Conservation (phyloP, 306 rosid species). For the Quercus cerris region DNA sequence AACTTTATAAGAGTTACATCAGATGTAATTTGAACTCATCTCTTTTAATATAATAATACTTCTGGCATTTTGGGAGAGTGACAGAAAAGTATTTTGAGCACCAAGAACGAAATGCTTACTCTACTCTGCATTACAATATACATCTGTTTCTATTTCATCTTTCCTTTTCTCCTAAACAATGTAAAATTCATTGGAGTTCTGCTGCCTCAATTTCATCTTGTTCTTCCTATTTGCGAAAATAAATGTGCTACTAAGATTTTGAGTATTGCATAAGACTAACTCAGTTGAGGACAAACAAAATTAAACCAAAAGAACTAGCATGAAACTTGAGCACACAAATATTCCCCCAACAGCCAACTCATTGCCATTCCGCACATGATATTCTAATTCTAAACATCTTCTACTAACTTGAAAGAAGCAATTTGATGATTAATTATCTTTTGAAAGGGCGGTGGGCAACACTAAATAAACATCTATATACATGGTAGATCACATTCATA, state of each 20-base stretch:
- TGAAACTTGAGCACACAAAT: not conserved
- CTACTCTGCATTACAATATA: not conserved
- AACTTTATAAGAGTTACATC: too few relatives aligned
- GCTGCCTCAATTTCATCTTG: not conserved
- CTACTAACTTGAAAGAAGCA: not conserved
- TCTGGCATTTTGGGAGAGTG: too few relatives aligned
- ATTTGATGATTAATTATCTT: not conserved
- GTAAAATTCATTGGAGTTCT: not conserved
- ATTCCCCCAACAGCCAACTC: not conserved
- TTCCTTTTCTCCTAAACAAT: not conserved
- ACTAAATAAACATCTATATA: too few relatives aligned
- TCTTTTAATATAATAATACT: too few relatives aligned
- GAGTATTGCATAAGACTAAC: not conserved
- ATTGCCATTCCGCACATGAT: not conserved
- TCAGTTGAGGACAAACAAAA: not conserved
- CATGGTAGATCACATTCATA: too few relatives aligned
- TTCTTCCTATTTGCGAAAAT: not conserved
- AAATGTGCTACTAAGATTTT: not conserved
- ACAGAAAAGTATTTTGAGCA: not conserved
- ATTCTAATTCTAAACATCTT: not conserved
- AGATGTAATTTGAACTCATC: too few relatives aligned
- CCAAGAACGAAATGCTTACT: not conserved
- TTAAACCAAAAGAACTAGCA: not conserved
- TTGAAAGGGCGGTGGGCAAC: not conserved
- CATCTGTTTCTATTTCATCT: not conserved